Evolutionary conservation across 164 flowering plant genomes (phyloP).

Genomic region (Liquidambar formosana): DNA sequence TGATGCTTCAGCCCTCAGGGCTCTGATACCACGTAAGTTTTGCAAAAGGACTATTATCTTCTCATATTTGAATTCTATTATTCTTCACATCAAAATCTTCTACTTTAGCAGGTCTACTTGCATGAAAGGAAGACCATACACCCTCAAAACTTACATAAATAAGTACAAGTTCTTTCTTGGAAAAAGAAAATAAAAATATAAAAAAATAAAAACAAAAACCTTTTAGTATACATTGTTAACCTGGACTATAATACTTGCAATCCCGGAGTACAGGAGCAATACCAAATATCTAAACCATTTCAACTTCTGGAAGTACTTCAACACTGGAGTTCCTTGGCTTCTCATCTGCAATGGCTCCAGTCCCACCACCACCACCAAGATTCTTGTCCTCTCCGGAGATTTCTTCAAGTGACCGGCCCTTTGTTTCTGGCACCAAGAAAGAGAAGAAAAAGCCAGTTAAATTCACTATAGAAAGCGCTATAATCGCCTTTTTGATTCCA

Average conservation of each 20-base stretch:
- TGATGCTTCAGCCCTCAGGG: no score
- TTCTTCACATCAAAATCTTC: no score
- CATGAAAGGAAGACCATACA: no score
- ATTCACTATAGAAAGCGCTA: slow-evolving; percentile 25
- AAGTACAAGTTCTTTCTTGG: no score
- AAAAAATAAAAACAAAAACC: no score
- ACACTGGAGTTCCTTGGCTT: slow-evolving; percentile 6
- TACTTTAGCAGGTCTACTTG: no score
- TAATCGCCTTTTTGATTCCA: slow-evolving; percentile 16
- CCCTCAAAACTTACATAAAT: no score
- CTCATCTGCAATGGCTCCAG: neutral
- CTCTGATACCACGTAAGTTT: no score
- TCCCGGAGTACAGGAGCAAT: neutral
- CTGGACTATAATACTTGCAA: neutral
- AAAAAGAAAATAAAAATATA: no score
- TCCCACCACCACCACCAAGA: slow-evolving; percentile 3
- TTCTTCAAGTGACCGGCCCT: slow-evolving; percentile 37
- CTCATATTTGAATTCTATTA: no score
- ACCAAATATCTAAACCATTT: slow-evolving; percentile 11
- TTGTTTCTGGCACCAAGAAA: slow-evolving; percentile 44
- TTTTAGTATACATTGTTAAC: neutral
- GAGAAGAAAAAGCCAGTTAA: slow-evolving; percentile 32
- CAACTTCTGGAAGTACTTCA: neutral
- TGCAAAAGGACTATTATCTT: no score
- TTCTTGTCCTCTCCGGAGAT: slow-evolving; percentile 36